These are phyloP conservation scores for Neofusicoccum umdonicola DNA, from an alignment of 2,329 filamentous ascomycete genomes.

Conservation along the genomic window DNA sequence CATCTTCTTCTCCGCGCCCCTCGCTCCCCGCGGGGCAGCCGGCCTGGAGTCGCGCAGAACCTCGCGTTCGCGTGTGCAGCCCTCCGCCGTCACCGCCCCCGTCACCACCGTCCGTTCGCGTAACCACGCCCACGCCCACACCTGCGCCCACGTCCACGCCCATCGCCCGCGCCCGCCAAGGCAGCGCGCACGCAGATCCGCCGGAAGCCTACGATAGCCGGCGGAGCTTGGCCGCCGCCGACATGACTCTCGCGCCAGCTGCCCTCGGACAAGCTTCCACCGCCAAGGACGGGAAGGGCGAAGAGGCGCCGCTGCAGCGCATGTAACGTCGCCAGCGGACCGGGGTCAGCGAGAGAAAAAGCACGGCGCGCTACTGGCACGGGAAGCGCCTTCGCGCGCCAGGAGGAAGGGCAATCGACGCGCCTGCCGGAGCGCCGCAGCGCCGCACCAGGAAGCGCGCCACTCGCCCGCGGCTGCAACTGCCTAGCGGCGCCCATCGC, in stretches of 20 bases:
- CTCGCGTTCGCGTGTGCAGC: too few species aligned
- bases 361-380: background rate
- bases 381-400: background rate
- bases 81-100: too few species aligned
- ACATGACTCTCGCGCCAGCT: background rate
- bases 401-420: background rate
- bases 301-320: slow-evolving; percentile 1
- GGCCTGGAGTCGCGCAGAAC: background rate
- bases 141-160: background rate
- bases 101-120: too few species aligned
- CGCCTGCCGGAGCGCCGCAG: background rate
- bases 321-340: slow-evolving; percentile 7
- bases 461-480: background rate
- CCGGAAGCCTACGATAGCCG: background rate
- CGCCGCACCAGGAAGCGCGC: background rate
- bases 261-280: slow-evolving; percentile 7
- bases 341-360: background rate
- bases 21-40: background rate
- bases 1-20: background rate
- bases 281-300: slow-evolving; percentile 10
- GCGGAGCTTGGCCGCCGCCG: background rate
- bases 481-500: background rate
- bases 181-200: background rate
- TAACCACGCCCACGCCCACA: too few species aligned
- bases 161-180: background rate